phyloP scores from a whole-genome alignment of 2,329 filamentous ascomycete species.

The Penicillium sp. region DNA sequence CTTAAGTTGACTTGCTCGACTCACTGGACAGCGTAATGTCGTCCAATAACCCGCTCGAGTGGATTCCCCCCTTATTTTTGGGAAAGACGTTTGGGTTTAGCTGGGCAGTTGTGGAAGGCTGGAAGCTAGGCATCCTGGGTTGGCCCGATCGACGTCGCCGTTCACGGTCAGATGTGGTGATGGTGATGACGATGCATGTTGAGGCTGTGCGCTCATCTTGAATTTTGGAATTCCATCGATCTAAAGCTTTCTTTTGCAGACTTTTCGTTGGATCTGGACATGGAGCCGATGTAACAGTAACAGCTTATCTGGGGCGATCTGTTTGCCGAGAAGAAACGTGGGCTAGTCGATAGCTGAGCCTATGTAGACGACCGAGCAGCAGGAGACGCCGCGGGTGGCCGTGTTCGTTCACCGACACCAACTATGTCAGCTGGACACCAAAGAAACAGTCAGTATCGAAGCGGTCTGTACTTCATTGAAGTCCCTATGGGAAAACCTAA shows the following conservation, averaged over 20 bases:
- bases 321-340: background rate
- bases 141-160: slow-evolving; percentile 7
- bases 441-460: background rate
- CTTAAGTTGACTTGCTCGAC: background rate
- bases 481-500: background rate
- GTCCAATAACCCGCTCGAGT: background rate
- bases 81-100: background rate
- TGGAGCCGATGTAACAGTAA: background rate
- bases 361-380: background rate
- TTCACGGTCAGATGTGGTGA: background rate
- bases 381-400: background rate
- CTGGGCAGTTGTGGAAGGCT: slow-evolving; percentile 2
- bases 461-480: background rate
- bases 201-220: background rate
- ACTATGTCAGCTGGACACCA: background rate
- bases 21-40: background rate
- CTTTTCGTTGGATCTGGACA: background rate
- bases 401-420: background rate
- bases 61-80: background rate
- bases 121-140: background rate
- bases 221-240: background rate
- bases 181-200: background rate
- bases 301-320: background rate
- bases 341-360: background rate
- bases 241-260: background rate